Conservation (phyloP, 805 yeast species). For the Candida montana region DNA sequence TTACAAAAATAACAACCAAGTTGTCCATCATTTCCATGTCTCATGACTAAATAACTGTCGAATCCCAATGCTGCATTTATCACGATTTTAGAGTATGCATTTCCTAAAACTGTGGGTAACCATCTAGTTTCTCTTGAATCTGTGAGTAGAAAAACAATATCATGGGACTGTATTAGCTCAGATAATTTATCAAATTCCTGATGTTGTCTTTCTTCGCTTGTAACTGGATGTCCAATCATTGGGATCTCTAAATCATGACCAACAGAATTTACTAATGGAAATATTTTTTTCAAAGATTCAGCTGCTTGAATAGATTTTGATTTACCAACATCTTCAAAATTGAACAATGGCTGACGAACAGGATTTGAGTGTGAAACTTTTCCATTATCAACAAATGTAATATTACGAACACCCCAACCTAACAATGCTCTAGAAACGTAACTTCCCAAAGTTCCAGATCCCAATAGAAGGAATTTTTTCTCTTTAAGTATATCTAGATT, state of each 20-base stretch:
- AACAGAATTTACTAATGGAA: constrained; percentile 64
- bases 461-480: constrained; percentile 71
- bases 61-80: constrained; percentile 94
- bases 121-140: constrained; percentile 96
- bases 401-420: constrained; percentile 91
- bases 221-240: constrained; percentile 90
- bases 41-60: constrained; percentile 88
- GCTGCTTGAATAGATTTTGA: constrained; percentile 82
- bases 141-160: constrained; percentile 74
- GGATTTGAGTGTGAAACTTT: constrained; percentile 89
- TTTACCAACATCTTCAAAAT: constrained; percentile 72
- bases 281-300: constrained; percentile 58
- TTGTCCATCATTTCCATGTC: constrained; percentile 59
- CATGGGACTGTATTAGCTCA: constrained; percentile 58
- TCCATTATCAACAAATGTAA: constrained; percentile 89
- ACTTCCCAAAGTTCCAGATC: constrained; percentile 95
- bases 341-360: constrained; percentile 85
- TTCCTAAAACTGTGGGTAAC: constrained; percentile 88
- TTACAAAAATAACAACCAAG: constrained; percentile 95
- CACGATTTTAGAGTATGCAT: constrained; percentile 62
- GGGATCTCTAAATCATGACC: constrained; percentile 78
- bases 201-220: constrained; percentile 45
- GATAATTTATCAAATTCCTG: constrained; percentile 48
- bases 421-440: constrained; percentile 79
- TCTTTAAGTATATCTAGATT: constrained; percentile 59